These are phyloP conservation scores for Sergeia podlipaevii DNA, from an alignment of 208 protist genomes.

Conservation along the genomic window DNA sequence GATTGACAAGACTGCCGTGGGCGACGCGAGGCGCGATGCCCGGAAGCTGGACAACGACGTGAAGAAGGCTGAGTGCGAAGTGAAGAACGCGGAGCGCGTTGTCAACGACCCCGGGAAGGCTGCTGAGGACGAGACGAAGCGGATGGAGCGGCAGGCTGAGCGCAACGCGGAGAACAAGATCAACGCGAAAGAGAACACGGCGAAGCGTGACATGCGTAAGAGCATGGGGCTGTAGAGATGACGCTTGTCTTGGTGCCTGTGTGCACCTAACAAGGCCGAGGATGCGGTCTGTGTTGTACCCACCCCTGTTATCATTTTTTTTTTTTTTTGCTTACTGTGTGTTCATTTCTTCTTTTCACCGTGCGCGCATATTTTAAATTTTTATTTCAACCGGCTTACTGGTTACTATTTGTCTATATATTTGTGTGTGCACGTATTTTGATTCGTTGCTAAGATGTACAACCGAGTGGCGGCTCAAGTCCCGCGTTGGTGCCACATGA, in stretches of 20 bases:
- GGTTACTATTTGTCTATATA: no score
- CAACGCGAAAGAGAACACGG: conserved; percentile 13
- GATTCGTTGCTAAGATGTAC: no score
- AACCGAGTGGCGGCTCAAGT: no score
- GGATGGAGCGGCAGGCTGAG: conserved; percentile 13
- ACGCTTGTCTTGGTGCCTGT: no score
- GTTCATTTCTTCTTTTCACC: conserved; percentile 3
- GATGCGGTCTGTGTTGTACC: no score
- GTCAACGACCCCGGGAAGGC: conserved; percentile 6
- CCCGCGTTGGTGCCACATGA: no score
- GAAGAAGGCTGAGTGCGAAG: conserved; percentile 1
- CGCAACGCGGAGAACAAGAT: conserved; percentile 11
- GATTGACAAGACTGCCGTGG: conserved; percentile 8
- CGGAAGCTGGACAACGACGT: conserved; percentile 1
- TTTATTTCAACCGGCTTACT: no score
- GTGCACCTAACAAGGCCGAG: neutral
- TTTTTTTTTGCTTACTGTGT: conserved; percentile 11
- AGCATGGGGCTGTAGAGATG: no score
- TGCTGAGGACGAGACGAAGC: conserved; percentile 4
- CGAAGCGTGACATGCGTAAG: neutral
- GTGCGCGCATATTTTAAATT: no score
- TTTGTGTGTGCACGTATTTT: no score
- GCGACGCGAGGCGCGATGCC: conserved; percentile 5
- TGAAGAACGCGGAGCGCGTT: conserved; percentile 4
- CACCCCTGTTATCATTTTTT: conserved; percentile 9